Conservation (phyloP, 2,329 filamentous ascomycete genomes). For the Scytalidium sp. region DNA sequence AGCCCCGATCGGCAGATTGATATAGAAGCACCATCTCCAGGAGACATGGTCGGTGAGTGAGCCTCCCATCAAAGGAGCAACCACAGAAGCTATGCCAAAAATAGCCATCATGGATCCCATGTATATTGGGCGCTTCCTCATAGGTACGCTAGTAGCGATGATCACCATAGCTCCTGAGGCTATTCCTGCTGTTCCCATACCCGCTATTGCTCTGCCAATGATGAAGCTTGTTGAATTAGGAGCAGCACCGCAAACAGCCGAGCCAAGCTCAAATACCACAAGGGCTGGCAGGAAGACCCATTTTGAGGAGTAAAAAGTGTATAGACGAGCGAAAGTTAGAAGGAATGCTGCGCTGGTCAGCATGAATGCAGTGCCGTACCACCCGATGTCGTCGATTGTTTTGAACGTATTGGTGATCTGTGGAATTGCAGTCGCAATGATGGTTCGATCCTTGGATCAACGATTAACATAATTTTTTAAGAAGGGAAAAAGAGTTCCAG, state of each 20-base stretch:
- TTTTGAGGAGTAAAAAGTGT: conserved; percentile 18
- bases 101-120: conserved; percentile 11
- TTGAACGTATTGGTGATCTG: conserved; percentile 36
- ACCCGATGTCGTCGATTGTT: conserved; percentile 40
- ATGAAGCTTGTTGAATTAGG: conserved; percentile 21
- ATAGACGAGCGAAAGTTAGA: conserved; percentile 16
- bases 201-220: conserved; percentile 21
- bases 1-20: conserved; percentile 36
- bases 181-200: conserved; percentile 23
- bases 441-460: conserved; percentile 26
- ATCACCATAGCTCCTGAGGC: conserved; percentile 20
- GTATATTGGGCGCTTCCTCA: conserved; percentile 7
- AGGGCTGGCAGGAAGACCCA: conserved; percentile 13
- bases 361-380: conserved; percentile 40
- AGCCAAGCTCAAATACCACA: conserved; percentile 21
- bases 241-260: conserved; percentile 17
- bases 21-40: conserved; percentile 32
- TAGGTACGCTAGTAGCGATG: conserved; percentile 6
- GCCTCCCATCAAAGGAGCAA: conserved; percentile 29
- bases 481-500: neutral
- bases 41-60: conserved; percentile 29
- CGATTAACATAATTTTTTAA: neutral
- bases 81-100: conserved; percentile 7
- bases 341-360: conserved; percentile 30
- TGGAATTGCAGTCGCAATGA: conserved; percentile 35